Conservation (phyloP, 1,139 yeast genomes). For the Yamadazyma taylorii region DNA sequence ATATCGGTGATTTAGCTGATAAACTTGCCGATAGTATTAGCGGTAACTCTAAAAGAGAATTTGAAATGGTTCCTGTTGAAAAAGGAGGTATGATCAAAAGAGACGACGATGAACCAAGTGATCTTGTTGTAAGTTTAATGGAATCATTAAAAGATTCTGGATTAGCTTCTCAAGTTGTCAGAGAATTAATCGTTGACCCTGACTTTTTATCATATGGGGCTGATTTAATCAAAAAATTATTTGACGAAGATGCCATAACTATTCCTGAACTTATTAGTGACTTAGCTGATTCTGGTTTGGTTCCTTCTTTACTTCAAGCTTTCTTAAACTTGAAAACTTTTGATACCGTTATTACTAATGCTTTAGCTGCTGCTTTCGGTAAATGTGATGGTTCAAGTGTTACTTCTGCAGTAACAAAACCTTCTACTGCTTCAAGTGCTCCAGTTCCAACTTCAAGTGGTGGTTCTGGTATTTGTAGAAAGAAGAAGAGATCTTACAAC, state of each 20-base stretch:
- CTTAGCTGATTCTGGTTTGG: constrained; percentile 38
- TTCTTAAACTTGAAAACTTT: constrained; percentile 44
- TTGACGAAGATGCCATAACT: constrained; percentile 31
- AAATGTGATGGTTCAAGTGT: constrained; percentile 37
- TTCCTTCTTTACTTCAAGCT: constrained; percentile 37
- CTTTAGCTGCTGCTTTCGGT: constrained; percentile 48
- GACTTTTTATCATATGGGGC: constrained; percentile 45
- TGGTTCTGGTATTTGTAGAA: constrained; percentile 15
- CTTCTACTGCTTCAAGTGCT: constrained; percentile 20
- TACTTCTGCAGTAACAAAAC: constrained; percentile 23
- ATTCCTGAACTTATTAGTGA: constrained; percentile 31
- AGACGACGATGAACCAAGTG: constrained; percentile 16
- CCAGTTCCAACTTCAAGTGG: constrained; percentile 17
- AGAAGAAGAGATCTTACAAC: constrained; percentile 20
- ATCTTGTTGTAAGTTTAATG: constrained; percentile 37
- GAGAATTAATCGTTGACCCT: constrained; percentile 40
- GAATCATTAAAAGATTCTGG: constrained; percentile 49
- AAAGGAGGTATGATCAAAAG: constrained; percentile 9
- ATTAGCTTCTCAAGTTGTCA: constrained; percentile 43
- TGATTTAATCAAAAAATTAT: constrained; percentile 33
- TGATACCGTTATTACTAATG: constrained; percentile 42
- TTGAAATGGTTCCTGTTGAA: constrained; percentile 9
- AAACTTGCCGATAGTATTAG: constrained; percentile 26
- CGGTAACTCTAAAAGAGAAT: constrained; percentile 24
- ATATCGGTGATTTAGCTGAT: constrained; percentile 32